Evolutionary conservation across 176 grass and related monocot species (phyloP).

Genomic region (Tillandsia fasciculata): DNA sequence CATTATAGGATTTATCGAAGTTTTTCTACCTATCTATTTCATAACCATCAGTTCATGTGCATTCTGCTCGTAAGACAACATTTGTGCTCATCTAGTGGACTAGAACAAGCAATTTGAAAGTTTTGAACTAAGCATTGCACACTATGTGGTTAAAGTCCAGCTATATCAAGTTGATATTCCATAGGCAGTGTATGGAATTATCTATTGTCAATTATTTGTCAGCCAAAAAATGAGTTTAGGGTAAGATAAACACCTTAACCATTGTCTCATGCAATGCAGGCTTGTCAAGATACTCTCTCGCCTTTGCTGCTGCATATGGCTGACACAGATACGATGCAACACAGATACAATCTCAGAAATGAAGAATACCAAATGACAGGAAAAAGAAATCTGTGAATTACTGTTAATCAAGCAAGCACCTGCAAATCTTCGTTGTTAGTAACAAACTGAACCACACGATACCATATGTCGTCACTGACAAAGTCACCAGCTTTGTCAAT

Average conservation of each 20-base stretch:
- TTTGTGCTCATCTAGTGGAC: too few species aligned
- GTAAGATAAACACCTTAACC: slow-evolving; percentile 77
- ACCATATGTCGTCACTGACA: slow-evolving; percentile 99
- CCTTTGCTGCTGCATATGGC: slow-evolving; percentile 92
- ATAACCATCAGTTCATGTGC: too few species aligned
- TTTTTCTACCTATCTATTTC: too few species aligned
- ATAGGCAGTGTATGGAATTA: not conserved
- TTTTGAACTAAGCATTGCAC: too few species aligned
- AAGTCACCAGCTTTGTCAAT: slow-evolving; percentile 99
- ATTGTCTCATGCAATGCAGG: slow-evolving; percentile 98
- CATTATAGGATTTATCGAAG: too few species aligned
- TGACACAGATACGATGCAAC: slow-evolving; percentile 16
- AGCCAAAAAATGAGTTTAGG: slow-evolving; percentile 3
- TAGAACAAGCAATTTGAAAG: too few species aligned
- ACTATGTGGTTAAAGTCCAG: too few species aligned
- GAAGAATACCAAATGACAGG: slow-evolving; percentile 12
- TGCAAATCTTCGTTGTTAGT: slow-evolving; percentile 99
- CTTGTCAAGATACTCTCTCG: slow-evolving; percentile 94
- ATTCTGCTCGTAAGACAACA: too few species aligned
- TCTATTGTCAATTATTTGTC: not conserved
- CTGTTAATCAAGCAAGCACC: slow-evolving; percentile 40
- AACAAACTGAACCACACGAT: slow-evolving; percentile 99
- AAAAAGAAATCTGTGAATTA: slow-evolving; percentile 10
- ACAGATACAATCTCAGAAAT: slow-evolving; percentile 12
- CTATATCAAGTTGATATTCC: not conserved